Evolutionary conservation across 1,139 yeast species (phyloP).

Genomic region (Nakaseomyces glabratus): DNA sequence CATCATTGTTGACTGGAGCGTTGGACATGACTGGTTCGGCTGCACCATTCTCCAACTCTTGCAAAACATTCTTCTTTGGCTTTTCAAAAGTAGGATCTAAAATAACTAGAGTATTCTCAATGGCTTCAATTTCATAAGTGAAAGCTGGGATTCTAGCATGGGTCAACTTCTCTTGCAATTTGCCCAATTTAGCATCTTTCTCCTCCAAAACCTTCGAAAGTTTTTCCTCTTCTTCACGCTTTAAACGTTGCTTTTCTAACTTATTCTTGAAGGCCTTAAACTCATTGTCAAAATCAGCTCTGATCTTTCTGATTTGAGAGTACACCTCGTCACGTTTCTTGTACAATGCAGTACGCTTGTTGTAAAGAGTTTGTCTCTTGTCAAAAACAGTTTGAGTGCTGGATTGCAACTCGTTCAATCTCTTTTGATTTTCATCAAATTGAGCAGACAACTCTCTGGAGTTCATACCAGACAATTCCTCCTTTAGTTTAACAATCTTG

Average conservation of each 20-base stretch:
- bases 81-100: constrained; percentile 75
- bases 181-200: constrained; percentile 50
- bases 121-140: constrained; percentile 60
- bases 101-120: constrained; percentile 59
- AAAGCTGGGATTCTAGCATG: constrained; percentile 82
- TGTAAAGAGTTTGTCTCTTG: constrained; percentile 55
- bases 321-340: constrained; percentile 63
- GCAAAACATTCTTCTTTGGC: constrained; percentile 34
- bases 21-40: constrained; percentile 10
- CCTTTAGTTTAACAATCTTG: constrained; percentile 68
- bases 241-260: constrained; percentile 60
- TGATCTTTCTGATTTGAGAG: constrained; percentile 53
- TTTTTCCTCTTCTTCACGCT: constrained; percentile 62
- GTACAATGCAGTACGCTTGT: constrained; percentile 60
- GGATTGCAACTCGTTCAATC: constrained; percentile 53
- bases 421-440: constrained; percentile 47
- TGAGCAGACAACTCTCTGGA: constrained; percentile 50
- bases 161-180: constrained; percentile 56
- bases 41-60: constrained; percentile 27
- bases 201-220: constrained; percentile 48
- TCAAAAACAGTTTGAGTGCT: constrained; percentile 57
- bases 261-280: constrained; percentile 62
- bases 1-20: constrained; percentile 39
- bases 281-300: constrained; percentile 61
- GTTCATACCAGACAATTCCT: constrained; percentile 52